Conservation (phyloP, 805 yeast species). For the Candida boidinii region DNA sequence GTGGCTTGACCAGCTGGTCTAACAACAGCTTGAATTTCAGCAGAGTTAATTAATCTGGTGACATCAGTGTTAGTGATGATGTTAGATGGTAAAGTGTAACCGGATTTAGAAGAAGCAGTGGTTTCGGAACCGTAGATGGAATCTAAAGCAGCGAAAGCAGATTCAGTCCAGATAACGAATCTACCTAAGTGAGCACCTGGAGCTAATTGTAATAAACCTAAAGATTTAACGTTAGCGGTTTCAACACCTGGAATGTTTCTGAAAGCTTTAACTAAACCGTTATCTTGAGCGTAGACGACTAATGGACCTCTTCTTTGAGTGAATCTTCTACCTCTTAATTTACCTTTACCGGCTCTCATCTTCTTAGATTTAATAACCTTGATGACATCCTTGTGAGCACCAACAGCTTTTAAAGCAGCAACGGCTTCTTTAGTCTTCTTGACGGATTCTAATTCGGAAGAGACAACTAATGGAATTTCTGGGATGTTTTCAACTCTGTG, state of each 20-base stretch:
- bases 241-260: slow-evolving; percentile 99
- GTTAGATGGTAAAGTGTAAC: slow-evolving; percentile 90
- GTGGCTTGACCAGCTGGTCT: slow-evolving; percentile 93
- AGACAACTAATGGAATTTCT: slow-evolving; percentile 97
- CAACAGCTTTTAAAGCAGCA: slow-evolving; percentile 95
- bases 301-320: slow-evolving; percentile 99
- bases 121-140: slow-evolving; percentile 93
- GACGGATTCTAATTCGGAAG: slow-evolving; percentile 87
- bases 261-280: slow-evolving; percentile 96
- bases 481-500: slow-evolving; percentile 98
- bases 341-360: slow-evolving; percentile 99
- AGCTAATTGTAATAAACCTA: slow-evolving; percentile 96
- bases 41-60: slow-evolving; percentile 95
- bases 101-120: slow-evolving; percentile 74
- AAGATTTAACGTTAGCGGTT: slow-evolving; percentile 83
- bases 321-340: slow-evolving; percentile 98
- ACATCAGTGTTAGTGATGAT: slow-evolving; percentile 93
- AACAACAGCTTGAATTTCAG: slow-evolving; percentile 96
- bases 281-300: slow-evolving; percentile 96
- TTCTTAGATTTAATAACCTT: slow-evolving; percentile 98
- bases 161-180: slow-evolving; percentile 99
- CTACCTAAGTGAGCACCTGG: slow-evolving; percentile 99
- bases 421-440: slow-evolving; percentile 98
- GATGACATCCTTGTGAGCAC: slow-evolving; percentile 97
- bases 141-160: slow-evolving; percentile 95